Evolutionary conservation across 768 basidiomycete species (phyloP).

Genomic region (Phanerochaete sordida): DNA sequence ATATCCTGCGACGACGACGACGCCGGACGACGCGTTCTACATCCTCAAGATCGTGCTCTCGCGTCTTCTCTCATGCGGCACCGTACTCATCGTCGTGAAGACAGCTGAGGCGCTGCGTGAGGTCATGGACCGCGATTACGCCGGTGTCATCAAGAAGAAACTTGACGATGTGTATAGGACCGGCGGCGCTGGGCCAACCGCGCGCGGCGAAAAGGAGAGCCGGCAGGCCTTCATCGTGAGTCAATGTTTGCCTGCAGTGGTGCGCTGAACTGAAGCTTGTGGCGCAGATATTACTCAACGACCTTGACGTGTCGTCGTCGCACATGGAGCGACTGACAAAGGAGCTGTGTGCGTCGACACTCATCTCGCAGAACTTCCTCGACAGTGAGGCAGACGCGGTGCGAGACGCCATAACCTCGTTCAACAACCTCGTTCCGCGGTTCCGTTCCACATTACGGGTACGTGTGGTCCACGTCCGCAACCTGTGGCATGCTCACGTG

Average conservation of each 20-base stretch:
- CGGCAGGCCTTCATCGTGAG: slow-evolving; percentile 79
- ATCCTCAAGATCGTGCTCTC: slow-evolving; percentile 83
- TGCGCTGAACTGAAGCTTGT: no score
- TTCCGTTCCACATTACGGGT: slow-evolving; percentile 77
- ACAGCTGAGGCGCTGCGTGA: slow-evolving; percentile 64
- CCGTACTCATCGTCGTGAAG: slow-evolving; percentile 50
- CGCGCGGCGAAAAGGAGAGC: slow-evolving; percentile 74
- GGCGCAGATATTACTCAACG: slow-evolving; percentile 80
- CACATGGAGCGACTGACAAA: slow-evolving; percentile 82
- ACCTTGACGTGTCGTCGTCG: slow-evolving; percentile 87
- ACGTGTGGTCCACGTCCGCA: slow-evolving; percentile 15
- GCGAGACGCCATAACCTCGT: slow-evolving; percentile 42
- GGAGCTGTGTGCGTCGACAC: slow-evolving; percentile 53
- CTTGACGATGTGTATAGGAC: slow-evolving; percentile 85
- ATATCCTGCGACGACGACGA: slow-evolving; percentile 62
- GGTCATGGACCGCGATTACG: slow-evolving; percentile 80
- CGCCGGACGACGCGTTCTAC: slow-evolving; percentile 95
- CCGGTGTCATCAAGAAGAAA: slow-evolving; percentile 75
- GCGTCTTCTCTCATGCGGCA: slow-evolving; percentile 77
- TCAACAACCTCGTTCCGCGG: slow-evolving; percentile 54
- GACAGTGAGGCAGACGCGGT: slow-evolving; percentile 51
- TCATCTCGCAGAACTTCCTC: slow-evolving; percentile 66
- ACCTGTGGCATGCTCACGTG: slow-evolving; percentile 4
- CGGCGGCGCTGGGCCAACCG: slow-evolving; percentile 37
- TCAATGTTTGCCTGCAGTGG: slow-evolving; percentile 11